These are phyloP conservation scores for Cladosporium sp. DNA, from an alignment of 2,329 filamentous ascomycete species.

Conservation along the genomic window DNA sequence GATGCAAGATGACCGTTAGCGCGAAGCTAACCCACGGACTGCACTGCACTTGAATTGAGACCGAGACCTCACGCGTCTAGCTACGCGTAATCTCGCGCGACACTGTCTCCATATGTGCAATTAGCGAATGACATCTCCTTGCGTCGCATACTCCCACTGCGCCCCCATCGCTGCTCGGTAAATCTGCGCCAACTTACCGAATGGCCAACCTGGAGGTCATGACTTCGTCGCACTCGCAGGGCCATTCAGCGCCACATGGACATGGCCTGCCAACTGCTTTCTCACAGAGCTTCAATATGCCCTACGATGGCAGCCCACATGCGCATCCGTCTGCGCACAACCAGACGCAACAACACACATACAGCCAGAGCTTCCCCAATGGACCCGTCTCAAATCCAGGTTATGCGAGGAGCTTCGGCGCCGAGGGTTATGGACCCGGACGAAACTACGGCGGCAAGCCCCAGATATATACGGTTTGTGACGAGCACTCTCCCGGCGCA, in stretches of 20 bases:
- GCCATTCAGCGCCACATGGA: constrained; percentile 22
- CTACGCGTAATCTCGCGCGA: constrained; percentile 9
- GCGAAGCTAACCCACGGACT: not conserved
- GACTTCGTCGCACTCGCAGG: constrained; percentile 32
- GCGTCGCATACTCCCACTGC: constrained; percentile 5
- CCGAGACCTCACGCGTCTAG: not conserved
- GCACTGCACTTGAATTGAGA: not conserved
- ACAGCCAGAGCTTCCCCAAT: constrained; percentile 36
- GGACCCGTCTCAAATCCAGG: constrained; percentile 41
- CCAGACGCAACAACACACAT: constrained; percentile 25
- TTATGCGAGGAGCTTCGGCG: constrained; percentile 37
- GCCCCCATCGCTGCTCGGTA: not conserved
- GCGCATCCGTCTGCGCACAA: constrained; percentile 22
- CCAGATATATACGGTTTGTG: constrained; percentile 52
- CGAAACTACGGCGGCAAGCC: constrained; percentile 39
- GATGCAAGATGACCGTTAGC: not conserved
- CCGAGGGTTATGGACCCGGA: constrained; percentile 27
- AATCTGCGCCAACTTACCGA: constrained; percentile 8
- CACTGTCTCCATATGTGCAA: not conserved
- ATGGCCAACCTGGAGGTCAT: constrained; percentile 19
- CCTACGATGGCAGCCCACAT: constrained; percentile 29
- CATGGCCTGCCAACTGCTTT: constrained; percentile 14
- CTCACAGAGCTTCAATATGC: constrained; percentile 32
- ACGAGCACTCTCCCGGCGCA: not conserved
- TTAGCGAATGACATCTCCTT: constrained; percentile 17